phyloP scores from a whole-genome alignment of 1,284 basidiomycete species.

The Heterobasidion occidentale region DNA sequence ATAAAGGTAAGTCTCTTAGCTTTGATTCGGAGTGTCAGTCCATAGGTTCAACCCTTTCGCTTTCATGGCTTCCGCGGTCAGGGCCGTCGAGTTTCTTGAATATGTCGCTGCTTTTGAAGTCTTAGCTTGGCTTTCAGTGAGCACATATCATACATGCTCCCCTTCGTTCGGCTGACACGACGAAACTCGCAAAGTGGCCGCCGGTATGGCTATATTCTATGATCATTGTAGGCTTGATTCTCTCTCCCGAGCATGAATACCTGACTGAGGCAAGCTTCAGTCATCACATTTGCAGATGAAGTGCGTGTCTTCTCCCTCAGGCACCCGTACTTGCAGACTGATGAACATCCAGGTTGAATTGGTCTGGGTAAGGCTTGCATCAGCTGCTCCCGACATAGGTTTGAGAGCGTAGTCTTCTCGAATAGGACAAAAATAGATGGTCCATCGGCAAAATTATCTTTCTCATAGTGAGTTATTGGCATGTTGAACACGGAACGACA shows the following conservation, averaged over 20 bases:
- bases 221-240: background rate
- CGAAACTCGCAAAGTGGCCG: background rate
- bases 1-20: no score
- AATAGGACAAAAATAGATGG: background rate
- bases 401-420: background rate
- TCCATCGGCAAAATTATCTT: background rate
- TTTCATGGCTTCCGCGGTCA: background rate
- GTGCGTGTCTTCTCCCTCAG: background rate
- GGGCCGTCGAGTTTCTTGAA: background rate
- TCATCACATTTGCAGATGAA: background rate
- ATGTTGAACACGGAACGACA: background rate
- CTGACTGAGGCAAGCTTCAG: background rate
- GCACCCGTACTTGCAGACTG: background rate
- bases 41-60: background rate
- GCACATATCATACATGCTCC: no score
- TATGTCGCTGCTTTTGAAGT: background rate
- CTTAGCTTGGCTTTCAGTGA: background rate
- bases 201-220: background rate
- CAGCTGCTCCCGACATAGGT: no score
- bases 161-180: background rate
- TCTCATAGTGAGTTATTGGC: background rate
- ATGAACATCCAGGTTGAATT: background rate
- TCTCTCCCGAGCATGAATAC: no score
- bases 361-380: background rate
- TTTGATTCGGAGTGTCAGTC: background rate